Conservation (phyloP, 805 yeast species). For the Wickerhamiella dianesei region DNA sequence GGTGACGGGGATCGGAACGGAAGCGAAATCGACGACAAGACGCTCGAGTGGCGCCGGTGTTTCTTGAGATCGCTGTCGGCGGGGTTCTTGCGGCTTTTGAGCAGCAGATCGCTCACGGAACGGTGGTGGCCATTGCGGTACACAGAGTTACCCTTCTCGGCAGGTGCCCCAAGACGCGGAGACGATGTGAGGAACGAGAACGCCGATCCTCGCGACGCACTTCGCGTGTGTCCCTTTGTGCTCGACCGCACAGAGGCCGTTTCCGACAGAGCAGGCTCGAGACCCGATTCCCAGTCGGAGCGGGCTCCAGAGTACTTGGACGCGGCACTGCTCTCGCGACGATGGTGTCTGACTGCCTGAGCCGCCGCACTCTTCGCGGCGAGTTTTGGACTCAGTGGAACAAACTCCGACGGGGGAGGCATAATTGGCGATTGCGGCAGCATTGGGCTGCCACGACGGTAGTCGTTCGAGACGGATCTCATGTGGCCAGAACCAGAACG, state of each 20-base stretch:
- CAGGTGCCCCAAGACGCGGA: background rate
- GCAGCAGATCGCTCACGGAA: constrained; percentile 1
- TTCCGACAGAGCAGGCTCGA: constrained; percentile 1
- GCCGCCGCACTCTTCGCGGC: background rate
- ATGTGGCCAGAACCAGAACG: background rate
- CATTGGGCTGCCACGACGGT: background rate
- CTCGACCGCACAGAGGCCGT: constrained; percentile 1
- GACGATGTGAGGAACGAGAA: background rate
- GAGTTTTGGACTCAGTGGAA: background rate
- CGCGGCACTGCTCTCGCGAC: background rate
- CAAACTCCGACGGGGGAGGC: background rate
- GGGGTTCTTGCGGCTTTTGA: background rate
- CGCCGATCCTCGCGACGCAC: background rate
- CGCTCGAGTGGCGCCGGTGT: constrained; percentile 12
- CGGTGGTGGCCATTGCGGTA: background rate
- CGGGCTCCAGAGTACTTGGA: background rate
- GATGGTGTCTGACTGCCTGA: background rate
- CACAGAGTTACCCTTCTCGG: background rate
- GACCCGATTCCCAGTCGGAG: constrained; percentile 1
- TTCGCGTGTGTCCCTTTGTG: background rate
- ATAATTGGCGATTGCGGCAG: background rate
- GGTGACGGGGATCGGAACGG: constrained; percentile 10
- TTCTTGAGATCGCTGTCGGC: constrained; percentile 10
- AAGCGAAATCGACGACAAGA: constrained; percentile 4
- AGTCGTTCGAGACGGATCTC: background rate